These are phyloP conservation scores for Psilocybe subaeruginosa DNA, from an alignment of 768 basidiomycete genomes.

Conservation along the genomic window DNA sequence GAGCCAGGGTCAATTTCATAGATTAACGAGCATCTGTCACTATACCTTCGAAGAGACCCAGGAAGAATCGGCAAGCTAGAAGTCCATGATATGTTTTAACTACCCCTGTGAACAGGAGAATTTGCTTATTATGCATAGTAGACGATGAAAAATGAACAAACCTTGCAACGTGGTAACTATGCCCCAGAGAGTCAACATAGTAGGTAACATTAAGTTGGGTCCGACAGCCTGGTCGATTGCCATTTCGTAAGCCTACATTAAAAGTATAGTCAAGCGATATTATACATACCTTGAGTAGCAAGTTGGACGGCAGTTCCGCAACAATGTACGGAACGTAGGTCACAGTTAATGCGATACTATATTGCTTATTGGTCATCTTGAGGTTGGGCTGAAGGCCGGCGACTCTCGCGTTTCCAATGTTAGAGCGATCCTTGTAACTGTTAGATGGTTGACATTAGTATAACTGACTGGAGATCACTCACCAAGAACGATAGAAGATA, in stretches of 20 bases:
- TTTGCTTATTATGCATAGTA: neutral
- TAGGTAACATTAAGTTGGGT: constrained; percentile 58
- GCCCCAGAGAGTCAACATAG: constrained; percentile 63
- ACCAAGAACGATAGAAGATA: constrained; percentile 59
- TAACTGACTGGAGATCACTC: neutral
- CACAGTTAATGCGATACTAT: constrained; percentile 51
- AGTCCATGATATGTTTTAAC: constrained; percentile 48
- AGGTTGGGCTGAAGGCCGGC: constrained; percentile 61
- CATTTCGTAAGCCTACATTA: no score
- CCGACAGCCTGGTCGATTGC: constrained; percentile 43
- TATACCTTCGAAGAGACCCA: constrained; percentile 55
- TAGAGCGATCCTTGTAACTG: constrained; percentile 50
- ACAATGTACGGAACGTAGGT: constrained; percentile 58
- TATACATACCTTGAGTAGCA: constrained; percentile 52
- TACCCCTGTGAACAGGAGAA: constrained; percentile 32
- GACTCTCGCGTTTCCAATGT: constrained; percentile 61
- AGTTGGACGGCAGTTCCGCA: constrained; percentile 64
- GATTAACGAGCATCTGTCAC: neutral
- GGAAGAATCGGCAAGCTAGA: constrained; percentile 49
- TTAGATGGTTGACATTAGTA: neutral
- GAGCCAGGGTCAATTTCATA: constrained; percentile 1
- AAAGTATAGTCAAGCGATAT: neutral
- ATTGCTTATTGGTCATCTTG: constrained; percentile 49
- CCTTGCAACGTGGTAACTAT: constrained; percentile 51
- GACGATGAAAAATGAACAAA: constrained; percentile 11